Evolutionary conservation across 1,139 yeast species (phyloP), one percentile per base, ranked within the genome.

Genomic region (Kazachstania sp.): DNA sequence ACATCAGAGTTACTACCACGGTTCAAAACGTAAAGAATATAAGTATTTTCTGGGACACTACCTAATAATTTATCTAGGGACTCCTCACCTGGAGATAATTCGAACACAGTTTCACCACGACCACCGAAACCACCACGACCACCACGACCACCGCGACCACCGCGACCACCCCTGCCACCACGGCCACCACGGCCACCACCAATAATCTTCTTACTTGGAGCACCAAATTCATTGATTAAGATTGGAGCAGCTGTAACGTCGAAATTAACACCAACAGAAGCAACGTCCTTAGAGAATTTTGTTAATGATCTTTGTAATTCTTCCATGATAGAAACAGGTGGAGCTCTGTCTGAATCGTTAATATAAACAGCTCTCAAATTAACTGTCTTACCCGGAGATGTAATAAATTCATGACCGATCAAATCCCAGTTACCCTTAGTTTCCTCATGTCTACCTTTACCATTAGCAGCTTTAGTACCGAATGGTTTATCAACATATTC

Each of bases 371-470:
- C 51, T 43, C 54, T 54, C 28, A 55, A 41, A 18, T 41, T 49
- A 30, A 47, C 45, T 29, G 44, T 30, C 23, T 51, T 51, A 8
- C 41, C 29, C 29, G 49, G 30, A 13, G 52, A 26, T 16, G 45
- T 23, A 40, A 51, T 45, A 31, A 55, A 53, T 45, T 52, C 28
- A 43, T 55, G 56, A 29, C 48, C 51, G 26, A 23, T 42, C 26
- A 54, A 44, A 39, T 51, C 54, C 59, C 56, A 55, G 26, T 51
- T 50, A 46, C 58, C 57, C 39, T 54, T 54, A 15, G 51, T 47
- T 41, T 52, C 54, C 43, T 51, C 51, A 32, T 45, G 41, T 19
- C 36, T 41, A 28, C 30, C 28, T 15, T 39, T 44, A 26, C 32
- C 39, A 26, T 35, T 36, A 6, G 35, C 43, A 31, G 41, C 36